Evolutionary conservation across 768 basidiomycete genomes (phyloP).

Genomic region (Lactarius hatsudake): DNA sequence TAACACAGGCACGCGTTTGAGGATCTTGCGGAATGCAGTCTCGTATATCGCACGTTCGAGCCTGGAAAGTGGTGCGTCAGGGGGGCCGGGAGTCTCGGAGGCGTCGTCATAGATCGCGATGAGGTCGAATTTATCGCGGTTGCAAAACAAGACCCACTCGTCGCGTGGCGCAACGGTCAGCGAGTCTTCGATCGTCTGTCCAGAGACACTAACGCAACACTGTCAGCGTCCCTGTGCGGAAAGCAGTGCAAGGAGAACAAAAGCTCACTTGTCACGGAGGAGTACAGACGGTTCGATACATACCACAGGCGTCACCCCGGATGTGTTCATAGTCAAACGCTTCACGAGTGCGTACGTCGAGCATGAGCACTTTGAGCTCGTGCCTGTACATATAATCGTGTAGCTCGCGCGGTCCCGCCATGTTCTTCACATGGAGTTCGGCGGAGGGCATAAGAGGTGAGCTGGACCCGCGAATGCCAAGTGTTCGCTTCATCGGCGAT

Average conservation of each 20-base stretch:
- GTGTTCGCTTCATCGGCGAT: slow-evolving; percentile 38
- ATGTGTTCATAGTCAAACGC: slow-evolving; percentile 79
- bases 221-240: background rate
- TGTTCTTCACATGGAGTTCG: slow-evolving; percentile 31
- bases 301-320: slow-evolving; percentile 59
- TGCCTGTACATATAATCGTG: slow-evolving; percentile 45
- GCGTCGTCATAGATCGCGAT: slow-evolving; percentile 80
- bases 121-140: slow-evolving; percentile 85
- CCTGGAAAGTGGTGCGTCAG: slow-evolving; percentile 51
- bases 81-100: slow-evolving; percentile 50
- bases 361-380: slow-evolving; percentile 66
- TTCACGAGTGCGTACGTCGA: slow-evolving; percentile 79
- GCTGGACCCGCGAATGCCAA: slow-evolving; percentile 44
- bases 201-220: slow-evolving; percentile 51
- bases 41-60: slow-evolving; percentile 72
- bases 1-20: slow-evolving; percentile 75
- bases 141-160: slow-evolving; percentile 73
- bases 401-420: slow-evolving; percentile 33
- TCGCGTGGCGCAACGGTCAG: slow-evolving; percentile 65
- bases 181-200: slow-evolving; percentile 66
- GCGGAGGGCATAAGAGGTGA: slow-evolving; percentile 37
- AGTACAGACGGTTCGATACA: slow-evolving; percentile 86
- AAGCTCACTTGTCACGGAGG: slow-evolving; percentile 59
- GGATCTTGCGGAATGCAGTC: slow-evolving; percentile 64
- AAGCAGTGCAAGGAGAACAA: background rate